Conservation (phyloP, 208 protist species). For the Trypanosoma mega region DNA sequence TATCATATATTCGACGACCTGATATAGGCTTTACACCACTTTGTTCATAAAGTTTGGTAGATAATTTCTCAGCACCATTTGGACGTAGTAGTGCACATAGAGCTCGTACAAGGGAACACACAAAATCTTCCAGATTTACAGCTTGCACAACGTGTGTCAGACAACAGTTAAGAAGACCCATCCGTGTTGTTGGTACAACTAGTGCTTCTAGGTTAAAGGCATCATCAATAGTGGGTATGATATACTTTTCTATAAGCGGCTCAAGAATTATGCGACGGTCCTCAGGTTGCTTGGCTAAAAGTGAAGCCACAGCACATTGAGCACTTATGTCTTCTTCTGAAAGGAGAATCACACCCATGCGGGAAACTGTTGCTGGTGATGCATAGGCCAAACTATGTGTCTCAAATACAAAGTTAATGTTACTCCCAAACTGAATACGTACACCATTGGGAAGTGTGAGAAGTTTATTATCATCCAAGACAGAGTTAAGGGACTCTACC, state of each 20-base stretch:
- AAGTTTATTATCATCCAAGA: slow-evolving; percentile 98
- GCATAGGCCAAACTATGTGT: slow-evolving; percentile 97
- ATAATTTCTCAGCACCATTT: slow-evolving; percentile 60
- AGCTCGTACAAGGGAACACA: slow-evolving; percentile 64
- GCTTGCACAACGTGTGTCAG: slow-evolving; percentile 61
- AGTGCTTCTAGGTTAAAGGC: slow-evolving; percentile 66
- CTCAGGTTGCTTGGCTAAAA: slow-evolving; percentile 48
- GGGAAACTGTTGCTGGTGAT: slow-evolving; percentile 99
- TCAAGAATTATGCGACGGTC: slow-evolving; percentile 41
- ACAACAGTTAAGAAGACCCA: slow-evolving; percentile 89
- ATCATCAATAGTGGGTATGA: slow-evolving; percentile 74
- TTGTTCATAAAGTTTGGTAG: slow-evolving; percentile 79
- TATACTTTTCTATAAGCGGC: slow-evolving; percentile 82
- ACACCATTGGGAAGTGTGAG: slow-evolving; percentile 98
- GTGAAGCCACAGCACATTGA: slow-evolving; percentile 81
- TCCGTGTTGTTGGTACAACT: slow-evolving; percentile 84
- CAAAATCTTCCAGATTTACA: slow-evolving; percentile 69
- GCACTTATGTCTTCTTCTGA: slow-evolving; percentile 93
- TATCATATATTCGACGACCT: slow-evolving; percentile 84
- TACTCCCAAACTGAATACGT: slow-evolving; percentile 94
- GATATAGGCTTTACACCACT: slow-evolving; percentile 71
- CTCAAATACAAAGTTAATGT: slow-evolving; percentile 97
- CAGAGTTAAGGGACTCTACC: slow-evolving; percentile 99
- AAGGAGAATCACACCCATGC: slow-evolving; percentile 96
- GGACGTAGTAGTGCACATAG: slow-evolving; percentile 54